Base-by-base conservation (phyloP, 768 basidiomycete species). In the Fomitopsis pulvina region DNA sequence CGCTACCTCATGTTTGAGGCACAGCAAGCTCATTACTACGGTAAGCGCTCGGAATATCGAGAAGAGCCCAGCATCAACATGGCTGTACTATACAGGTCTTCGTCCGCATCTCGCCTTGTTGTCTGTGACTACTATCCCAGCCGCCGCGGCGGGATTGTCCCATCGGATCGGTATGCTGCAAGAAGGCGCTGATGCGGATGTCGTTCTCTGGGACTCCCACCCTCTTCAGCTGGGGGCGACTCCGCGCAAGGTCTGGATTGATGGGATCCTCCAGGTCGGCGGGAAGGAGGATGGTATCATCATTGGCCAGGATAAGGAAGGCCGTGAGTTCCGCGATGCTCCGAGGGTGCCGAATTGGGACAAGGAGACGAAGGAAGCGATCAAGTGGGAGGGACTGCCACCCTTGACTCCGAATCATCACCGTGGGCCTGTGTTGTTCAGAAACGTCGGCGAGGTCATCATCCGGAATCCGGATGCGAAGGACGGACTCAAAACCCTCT, bases 1-100 rank as follows among this genome's bases (percentile, higher is more conserved):
- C 79, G 91, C 3, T 83, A 85, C 66, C 73, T 95, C 9, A 61
- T 91, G 20, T 87, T 81, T 56, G 91, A 94, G 64, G 90, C 91
- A 3, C 87, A 90, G 58, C 87, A 88, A 65, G 87, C 85, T 0
- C 80, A 85, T 60, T 85, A 83, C 62, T 90, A 86, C 57, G 89
- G 90, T 52, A 52, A 4, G 43, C 2, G 14, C 18, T 9, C 16
- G 10, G 11, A 2, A 9, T 39, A n/a, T 18, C 47, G 37, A 5
- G 42, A n/a, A 20, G 2, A 1, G 25, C 6, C n/a, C 3, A 3
- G 9, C 25, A 43, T 11, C 18, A n/a, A 22, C 22, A 10, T 42
- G 1, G 18, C 3, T 14, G 2, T 37, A 9, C 6, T 10, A 11
- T 8, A 11, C 28, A 60, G 60, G 62, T 10, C 73, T 94, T 4